A percentile compares a stretch with the other conserved stretches of the same genome.
Conservation (phyloP, 2,329 filamentous ascomycete species). For the Talaromyces sp. region DNA sequence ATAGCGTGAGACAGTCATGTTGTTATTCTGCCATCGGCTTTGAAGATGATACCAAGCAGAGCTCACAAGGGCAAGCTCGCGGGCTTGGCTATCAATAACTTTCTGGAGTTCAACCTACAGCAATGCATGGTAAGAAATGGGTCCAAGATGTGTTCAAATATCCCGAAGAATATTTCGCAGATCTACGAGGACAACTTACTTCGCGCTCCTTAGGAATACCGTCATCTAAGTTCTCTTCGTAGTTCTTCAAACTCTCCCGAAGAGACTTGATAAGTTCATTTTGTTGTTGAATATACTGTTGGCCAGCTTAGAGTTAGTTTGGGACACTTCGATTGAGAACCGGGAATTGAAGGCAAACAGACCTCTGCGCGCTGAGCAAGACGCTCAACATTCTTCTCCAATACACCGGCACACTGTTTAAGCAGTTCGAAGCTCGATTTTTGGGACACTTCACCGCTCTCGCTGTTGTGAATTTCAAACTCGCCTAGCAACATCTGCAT, state of each 20-base stretch:
- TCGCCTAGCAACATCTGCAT: conserved; percentile 46
- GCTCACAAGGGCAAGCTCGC: conserved; percentile 49
- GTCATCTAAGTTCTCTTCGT: conserved; percentile 42
- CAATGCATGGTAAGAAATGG: conserved; percentile 16
- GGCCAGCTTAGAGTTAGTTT: conserved; percentile 15
- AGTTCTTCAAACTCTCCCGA: conserved; percentile 44
- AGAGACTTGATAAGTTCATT: conserved; percentile 47
- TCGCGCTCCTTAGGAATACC: conserved; percentile 44
- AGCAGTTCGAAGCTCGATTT: conserved; percentile 44
- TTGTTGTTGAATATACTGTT: conserved; percentile 47
- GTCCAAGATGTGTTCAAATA: too few species aligned
- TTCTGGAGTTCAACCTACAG: conserved; percentile 44
- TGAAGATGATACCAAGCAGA: conserved; percentile 54
- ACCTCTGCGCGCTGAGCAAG: conserved; percentile 49
- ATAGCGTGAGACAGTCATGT: conserved; percentile 45
- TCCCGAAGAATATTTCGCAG: background rate
- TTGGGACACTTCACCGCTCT: conserved; percentile 35
- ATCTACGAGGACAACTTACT: conserved; percentile 27
- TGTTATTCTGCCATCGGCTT: conserved; percentile 48
- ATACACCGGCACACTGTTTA: conserved; percentile 53
- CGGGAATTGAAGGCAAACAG: conserved; percentile 21
- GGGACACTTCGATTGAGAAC: background rate
- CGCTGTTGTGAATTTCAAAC: conserved; percentile 39
- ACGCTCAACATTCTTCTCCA: conserved; percentile 57
- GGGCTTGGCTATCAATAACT: conserved; percentile 43